Base-by-base conservation (phyloP, 345 rosid genomes). In the Ailanthus altissimus region DNA sequence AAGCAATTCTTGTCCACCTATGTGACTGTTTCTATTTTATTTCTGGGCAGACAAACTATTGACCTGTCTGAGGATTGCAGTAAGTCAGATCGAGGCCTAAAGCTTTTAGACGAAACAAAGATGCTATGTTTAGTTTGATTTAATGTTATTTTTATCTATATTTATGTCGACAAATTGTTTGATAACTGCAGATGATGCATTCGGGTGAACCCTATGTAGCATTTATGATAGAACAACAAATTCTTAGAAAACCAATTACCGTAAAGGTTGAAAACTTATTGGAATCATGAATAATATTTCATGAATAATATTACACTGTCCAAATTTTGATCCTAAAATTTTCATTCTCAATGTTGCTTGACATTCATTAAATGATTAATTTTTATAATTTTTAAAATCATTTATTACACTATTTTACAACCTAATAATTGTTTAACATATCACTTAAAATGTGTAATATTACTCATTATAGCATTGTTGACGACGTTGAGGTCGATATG, bases 401-500 rank as follows among this genome's bases (percentile, higher is more conserved):
- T n/a, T n/a, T n/a, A n/a, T n/a, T n/a, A n/a, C n/a, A n/a, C n/a
- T n/a, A n/a, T n/a, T n/a, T n/a, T n/a, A n/a, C n/a, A n/a, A n/a
- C n/a, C n/a, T n/a, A n/a, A n/a, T n/a, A n/a, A n/a, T n/a, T n/a
- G n/a, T n/a, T n/a, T n/a, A n/a, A n/a, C n/a, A n/a, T n/a, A n/a
- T n/a, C n/a, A n/a, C n/a, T n/a, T n/a, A n/a, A n/a, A n/a, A n/a
- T n/a, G n/a, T n/a, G n/a, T n/a, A n/a, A n/a, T n/a, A n/a, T n/a
- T n/a, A n/a, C n/a, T n/a, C n/a, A n/a, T n/a, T n/a, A n/a, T n/a
- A n/a, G n/a, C 32, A 57, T 86, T 78, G 90, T 96, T 65, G 99
- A 93, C 79, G 87, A 87, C 75, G 97, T 96, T 59, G 85, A 97
- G 69, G 80, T 93, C 51, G 98, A 96, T 86, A 87, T 80, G 72